Percentiles rank a stretch among this genome's conserved stretches.
Conservation (phyloP, 495 filamentous ascomycete genomes). For the Penicillium arizonense region DNA sequence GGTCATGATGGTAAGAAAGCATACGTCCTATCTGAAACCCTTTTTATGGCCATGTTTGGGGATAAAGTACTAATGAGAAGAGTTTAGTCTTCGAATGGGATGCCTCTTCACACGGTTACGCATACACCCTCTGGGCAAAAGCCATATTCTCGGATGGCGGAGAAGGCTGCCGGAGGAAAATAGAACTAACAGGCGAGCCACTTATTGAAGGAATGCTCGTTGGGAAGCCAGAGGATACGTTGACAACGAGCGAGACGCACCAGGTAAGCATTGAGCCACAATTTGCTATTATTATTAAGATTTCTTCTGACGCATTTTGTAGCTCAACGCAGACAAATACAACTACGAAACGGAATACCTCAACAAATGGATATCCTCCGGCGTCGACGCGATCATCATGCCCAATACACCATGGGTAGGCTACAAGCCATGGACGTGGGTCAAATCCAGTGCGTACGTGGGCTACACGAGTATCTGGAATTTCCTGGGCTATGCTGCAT, state of each 20-base stretch:
- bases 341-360: conserved; percentile 32
- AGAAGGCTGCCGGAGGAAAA: conserved; percentile 44
- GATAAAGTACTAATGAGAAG: neutral
- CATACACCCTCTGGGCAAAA: conserved; percentile 44
- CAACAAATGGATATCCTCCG: conserved; percentile 54
- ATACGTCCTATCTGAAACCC: neutral
- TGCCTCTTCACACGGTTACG: conserved; percentile 28
- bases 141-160: conserved; percentile 60
- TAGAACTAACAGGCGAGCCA: conserved; percentile 57
- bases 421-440: conserved; percentile 45
- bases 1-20: conserved; percentile 41
- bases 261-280: conserved; percentile 9
- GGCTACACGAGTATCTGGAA: conserved; percentile 70
- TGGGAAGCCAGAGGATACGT: conserved; percentile 29
- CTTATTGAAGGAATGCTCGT: conserved; percentile 49
- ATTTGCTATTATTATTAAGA: no score
- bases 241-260: conserved; percentile 27
- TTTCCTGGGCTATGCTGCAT: conserved; percentile 60
- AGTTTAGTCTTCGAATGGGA: conserved; percentile 46
- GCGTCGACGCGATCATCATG: conserved; percentile 67
- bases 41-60: no score
- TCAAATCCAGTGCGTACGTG: conserved; percentile 56
- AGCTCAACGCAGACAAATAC: conserved; percentile 37
- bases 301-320: neutral
- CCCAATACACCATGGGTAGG: conserved; percentile 54